Percentiles rank a stretch among this genome's conserved stretches.
phyloP scores from a whole-genome alignment of 306 rosid species.

The Ceratonia siliqua region DNA sequence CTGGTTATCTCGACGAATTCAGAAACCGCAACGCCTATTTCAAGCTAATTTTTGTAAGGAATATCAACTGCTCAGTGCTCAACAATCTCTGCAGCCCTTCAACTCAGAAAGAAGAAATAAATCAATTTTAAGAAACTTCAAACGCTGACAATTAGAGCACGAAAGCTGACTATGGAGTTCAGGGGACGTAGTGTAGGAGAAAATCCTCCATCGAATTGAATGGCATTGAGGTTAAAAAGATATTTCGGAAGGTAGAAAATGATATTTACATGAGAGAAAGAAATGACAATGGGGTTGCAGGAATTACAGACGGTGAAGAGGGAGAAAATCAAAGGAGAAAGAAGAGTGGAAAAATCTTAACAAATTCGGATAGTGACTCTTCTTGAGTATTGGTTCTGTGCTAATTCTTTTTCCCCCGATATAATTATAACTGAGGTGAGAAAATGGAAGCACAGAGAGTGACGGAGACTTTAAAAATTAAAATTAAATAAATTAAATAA shows the following conservation, averaged over 20 bases:
- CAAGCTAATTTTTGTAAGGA: constrained; percentile 30
- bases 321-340: neutral
- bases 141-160: neutral
- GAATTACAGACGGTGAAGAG: constrained; percentile 30
- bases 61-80: constrained; percentile 5
- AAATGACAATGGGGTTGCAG: constrained; percentile 10
- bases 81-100: neutral
- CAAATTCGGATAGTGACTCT: constrained; percentile 32
- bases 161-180: neutral
- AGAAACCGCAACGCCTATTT: constrained; percentile 36
- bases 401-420: neutral
- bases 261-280: constrained; percentile 37
- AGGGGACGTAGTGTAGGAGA: constrained; percentile 28
- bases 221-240: constrained; percentile 42
- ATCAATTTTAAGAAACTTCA: neutral
- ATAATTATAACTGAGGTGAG: constrained; percentile 32
- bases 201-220: constrained; percentile 40
- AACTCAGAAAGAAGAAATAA: neutral
- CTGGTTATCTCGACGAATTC: constrained; percentile 62
- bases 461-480: neutral
- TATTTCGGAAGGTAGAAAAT: constrained; percentile 40
- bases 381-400: constrained; percentile 30
- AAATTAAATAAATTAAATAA: neutral
- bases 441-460: neutral
- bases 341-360: constrained; percentile 4